Evolutionary conservation across 192 early-diverging fungal genomes (phyloP), one percentile per base, ranked within the genome.

Genomic region (Dissophora ornata): DNA sequence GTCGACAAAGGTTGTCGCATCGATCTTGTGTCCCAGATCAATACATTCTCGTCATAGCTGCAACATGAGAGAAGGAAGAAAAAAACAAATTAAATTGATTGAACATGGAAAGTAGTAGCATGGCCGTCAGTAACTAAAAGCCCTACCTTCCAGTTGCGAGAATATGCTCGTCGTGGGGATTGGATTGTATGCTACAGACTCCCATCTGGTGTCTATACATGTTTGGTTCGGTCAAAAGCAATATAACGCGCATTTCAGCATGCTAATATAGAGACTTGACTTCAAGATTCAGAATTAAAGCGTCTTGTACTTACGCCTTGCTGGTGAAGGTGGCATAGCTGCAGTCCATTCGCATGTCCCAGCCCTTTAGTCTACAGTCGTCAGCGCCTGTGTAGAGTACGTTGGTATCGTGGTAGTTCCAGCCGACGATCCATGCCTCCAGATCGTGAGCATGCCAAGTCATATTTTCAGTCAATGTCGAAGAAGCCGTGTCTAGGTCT

Each of bases 381-480:
- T 99, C 97, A 11, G 90, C 97, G 9, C 87, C 90, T 9, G 86
- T 90, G 62, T 93, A 99, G 10, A 99, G 79, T 0, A 89, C 45
- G 24, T 83, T 78, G 0, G 90, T 64, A 41, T 90, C 81, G 87
- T 91, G 94, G 55, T 93, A 92, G 78, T 99, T 88, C 70, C 93
- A 98, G n/a, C 90, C 89, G 7, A 87, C 84, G 46, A 94, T 95
- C 97, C 97, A 99, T 12, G 96, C 96, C 68, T 98, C 96, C 36
- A 92, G 85, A 29, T 91, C 90, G 65, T 98, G 96, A 0, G 88
- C 97, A 21, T 88, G 82, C 94, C 95, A 97, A 53, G 85, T 52
- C 24, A 62, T 9, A 16, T 41, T 36, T 25, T 58, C 57, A 12
- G 65, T 53, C 3, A 92, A 29, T 8, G 36, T 46, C 13, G 60